These are phyloP conservation scores for Claviceps capensis DNA, from an alignment of 2,329 filamentous ascomycete species.

Conservation along the genomic window DNA sequence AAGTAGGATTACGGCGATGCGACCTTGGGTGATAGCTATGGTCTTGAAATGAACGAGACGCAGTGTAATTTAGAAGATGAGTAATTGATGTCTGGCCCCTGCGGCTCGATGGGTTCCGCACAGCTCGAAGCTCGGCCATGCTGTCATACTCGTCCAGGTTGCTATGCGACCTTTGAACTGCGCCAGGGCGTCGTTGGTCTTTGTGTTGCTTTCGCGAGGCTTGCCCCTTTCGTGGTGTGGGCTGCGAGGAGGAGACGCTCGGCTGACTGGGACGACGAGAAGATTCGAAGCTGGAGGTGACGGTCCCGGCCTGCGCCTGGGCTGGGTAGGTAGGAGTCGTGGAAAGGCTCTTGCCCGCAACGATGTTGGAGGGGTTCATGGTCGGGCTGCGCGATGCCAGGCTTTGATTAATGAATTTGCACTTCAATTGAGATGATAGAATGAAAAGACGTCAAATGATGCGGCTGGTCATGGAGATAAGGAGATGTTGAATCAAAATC, in stretches of 20 bases:
- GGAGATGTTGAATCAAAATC: background rate
- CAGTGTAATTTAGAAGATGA: constrained; percentile 83
- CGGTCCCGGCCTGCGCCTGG: constrained; percentile 26
- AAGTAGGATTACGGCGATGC: constrained; percentile 59
- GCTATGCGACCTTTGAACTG: constrained; percentile 20
- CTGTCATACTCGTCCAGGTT: constrained; percentile 65
- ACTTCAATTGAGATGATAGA: background rate
- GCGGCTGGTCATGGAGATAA: background rate
- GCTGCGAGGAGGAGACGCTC: constrained; percentile 15
- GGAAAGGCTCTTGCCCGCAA: constrained; percentile 38
- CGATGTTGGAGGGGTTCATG: constrained; percentile 22
- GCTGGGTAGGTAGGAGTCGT: constrained; percentile 27
- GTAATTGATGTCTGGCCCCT: constrained; percentile 96
- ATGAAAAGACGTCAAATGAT: background rate
- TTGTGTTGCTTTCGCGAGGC: constrained; percentile 70
- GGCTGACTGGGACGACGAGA: constrained; percentile 32
- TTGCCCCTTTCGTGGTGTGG: constrained; percentile 61
- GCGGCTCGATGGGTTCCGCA: constrained; percentile 48
- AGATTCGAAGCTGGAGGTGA: constrained; percentile 35
- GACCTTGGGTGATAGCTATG: constrained; percentile 38
- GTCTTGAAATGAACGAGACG: constrained; percentile 57
- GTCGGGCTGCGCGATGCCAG: constrained; percentile 7
- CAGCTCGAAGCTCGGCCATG: constrained; percentile 61
- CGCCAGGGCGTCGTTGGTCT: constrained; percentile 56
- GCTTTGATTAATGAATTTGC: background rate